A percentile compares a stretch with the other conserved stretches of the same genome.
phyloP scores from a whole-genome alignment of 805 yeast species.

The Maudiozyma bulderi region DNA sequence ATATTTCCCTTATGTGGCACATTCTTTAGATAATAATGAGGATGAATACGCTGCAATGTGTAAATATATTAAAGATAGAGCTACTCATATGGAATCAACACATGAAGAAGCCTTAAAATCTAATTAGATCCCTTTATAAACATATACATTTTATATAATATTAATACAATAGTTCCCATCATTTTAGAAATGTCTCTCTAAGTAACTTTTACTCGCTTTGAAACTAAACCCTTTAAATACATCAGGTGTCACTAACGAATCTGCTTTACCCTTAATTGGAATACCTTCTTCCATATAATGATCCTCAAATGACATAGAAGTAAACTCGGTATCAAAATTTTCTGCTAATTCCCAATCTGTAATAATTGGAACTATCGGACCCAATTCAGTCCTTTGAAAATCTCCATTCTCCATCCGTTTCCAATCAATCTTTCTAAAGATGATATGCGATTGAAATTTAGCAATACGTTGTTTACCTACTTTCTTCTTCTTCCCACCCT shows the following conservation, averaged over 20 bases:
- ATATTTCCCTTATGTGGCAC: constrained; percentile 15
- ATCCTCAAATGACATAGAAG: constrained; percentile 47
- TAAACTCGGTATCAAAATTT: constrained; percentile 73
- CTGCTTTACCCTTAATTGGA: constrained; percentile 1
- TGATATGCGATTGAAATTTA: constrained; percentile 51
- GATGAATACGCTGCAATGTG: constrained; percentile 14
- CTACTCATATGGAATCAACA: constrained; percentile 11
- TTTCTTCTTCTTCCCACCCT: constrained; percentile 19
- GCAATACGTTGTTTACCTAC: constrained; percentile 23
- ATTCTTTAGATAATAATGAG: constrained; percentile 7
- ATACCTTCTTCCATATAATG: constrained; percentile 8
- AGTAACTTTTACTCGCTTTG: constrained; percentile 29
- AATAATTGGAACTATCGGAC: constrained; percentile 77
- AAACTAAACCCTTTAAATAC: constrained; percentile 32
- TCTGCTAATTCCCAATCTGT: constrained; percentile 79
- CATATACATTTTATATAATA: neutral
- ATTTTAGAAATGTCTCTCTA: constrained; percentile 25
- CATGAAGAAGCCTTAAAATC: constrained; percentile 13
- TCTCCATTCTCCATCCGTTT: constrained; percentile 40
- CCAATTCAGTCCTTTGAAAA: constrained; percentile 36
- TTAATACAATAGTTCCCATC: neutral
- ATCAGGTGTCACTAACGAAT: constrained; percentile 3
- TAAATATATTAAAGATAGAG: constrained; percentile 16
- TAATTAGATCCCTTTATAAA: neutral
- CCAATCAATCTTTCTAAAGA: constrained; percentile 76